phyloP scores from a whole-genome alignment of 495 filamentous ascomycete species.

The Annulohypoxylon stygium region DNA sequence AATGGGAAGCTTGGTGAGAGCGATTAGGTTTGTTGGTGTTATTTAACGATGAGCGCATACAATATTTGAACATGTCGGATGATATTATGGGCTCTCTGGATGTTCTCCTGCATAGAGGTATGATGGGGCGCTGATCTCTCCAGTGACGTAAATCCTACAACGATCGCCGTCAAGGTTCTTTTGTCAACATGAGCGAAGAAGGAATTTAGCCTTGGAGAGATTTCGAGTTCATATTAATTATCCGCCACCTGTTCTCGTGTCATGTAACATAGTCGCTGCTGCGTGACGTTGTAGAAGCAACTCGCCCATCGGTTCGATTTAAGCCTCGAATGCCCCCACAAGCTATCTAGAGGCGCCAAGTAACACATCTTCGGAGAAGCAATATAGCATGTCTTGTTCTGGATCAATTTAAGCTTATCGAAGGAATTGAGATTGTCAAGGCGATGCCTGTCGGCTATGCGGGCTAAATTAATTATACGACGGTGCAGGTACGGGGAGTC shows the following conservation, averaged over 20 bases:
- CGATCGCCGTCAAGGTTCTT: not conserved
- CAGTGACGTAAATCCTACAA: slow-evolving; percentile 5
- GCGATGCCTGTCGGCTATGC: slow-evolving; percentile 19
- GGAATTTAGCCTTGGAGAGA: slow-evolving; percentile 2
- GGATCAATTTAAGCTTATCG: slow-evolving; percentile 14
- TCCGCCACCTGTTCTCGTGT: not conserved
- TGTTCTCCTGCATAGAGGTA: not conserved
- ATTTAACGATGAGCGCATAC: not conserved
- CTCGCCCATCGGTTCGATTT: slow-evolving; percentile 3
- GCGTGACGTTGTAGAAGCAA: not conserved
- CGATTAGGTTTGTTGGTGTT: not conserved
- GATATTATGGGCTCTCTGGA: not conserved
- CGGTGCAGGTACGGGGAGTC: slow-evolving; percentile 9
- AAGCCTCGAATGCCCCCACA: slow-evolving; percentile 3
- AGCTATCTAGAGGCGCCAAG: not conserved
- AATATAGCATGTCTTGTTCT: slow-evolving; percentile 5
- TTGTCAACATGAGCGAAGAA: not conserved
- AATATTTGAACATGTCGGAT: not conserved
- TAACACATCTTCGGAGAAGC: not conserved
- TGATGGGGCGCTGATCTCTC: not conserved
- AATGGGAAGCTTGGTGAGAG: slow-evolving; percentile 83
- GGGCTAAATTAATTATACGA: slow-evolving; percentile 34
- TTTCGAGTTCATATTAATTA: not conserved
- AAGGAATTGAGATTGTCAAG: slow-evolving; percentile 12
- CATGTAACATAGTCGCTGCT: not conserved